These are phyloP conservation scores for Drosera capensis DNA, from an alignment of 148 eudicot species.

Conservation along the genomic window DNA sequence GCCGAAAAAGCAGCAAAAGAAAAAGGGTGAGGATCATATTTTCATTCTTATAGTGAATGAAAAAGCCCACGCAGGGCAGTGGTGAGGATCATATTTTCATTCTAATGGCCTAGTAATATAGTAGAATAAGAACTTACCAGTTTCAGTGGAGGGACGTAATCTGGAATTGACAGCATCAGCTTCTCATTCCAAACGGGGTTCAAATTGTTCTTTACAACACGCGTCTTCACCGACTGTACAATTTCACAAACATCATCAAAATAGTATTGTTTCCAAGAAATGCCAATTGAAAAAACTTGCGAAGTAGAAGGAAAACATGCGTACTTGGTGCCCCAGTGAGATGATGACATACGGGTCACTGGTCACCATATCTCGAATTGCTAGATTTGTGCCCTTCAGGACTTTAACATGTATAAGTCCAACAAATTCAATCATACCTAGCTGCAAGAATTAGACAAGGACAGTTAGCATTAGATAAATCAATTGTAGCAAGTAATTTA, in stretches of 20 bases:
- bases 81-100: no score
- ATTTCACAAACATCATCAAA: slow-evolving; percentile 3
- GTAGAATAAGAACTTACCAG: slow-evolving; percentile 35
- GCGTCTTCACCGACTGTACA: slow-evolving; percentile 87
- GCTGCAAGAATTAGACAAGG: slow-evolving; percentile 24
- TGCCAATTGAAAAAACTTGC: background rate
- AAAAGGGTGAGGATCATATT: no score
- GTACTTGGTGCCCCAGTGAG: slow-evolving; percentile 81
- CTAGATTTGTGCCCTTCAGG: slow-evolving; percentile 81
- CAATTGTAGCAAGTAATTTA: no score
- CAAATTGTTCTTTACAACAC: slow-evolving; percentile 70
- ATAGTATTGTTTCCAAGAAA: background rate
- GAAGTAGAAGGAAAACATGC: slow-evolving; percentile 2
- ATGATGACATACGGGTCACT: slow-evolving; percentile 94
- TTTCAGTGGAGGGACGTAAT: slow-evolving; percentile 60
- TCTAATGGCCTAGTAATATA: background rate
- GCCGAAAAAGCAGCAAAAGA: no score
- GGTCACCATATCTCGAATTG: slow-evolving; percentile 69
- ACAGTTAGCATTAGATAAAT: background rate
- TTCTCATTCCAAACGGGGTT: slow-evolving; percentile 97
- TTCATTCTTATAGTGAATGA: no score
- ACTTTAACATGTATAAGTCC: slow-evolving; percentile 81
- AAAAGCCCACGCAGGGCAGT: no score
- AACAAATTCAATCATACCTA: slow-evolving; percentile 93
- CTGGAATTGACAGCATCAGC: slow-evolving; percentile 88